Evolutionary conservation across 192 early-diverging fungal genomes (phyloP).

Genomic region (Rhizoclosmatium globosum): DNA sequence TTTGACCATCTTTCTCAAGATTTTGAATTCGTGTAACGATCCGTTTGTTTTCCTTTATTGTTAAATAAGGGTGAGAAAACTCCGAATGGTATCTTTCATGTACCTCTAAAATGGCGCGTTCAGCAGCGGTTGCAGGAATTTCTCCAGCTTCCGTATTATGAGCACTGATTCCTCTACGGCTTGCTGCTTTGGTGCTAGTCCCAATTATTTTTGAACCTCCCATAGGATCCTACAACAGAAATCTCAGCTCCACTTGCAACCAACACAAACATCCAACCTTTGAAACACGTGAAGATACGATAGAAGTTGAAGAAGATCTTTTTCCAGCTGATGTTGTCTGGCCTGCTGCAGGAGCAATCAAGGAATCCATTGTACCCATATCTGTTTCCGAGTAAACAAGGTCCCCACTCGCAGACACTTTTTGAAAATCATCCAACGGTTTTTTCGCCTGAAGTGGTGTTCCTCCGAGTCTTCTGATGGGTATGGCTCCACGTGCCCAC

Average conservation of each 20-base stretch:
- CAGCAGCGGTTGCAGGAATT: slow-evolving; percentile 38
- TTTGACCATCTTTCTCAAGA: slow-evolving; percentile 44
- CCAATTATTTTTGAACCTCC: slow-evolving; percentile 11
- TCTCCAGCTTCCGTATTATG: slow-evolving; percentile 8
- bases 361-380: too few relatives aligned
- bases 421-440: too few relatives aligned
- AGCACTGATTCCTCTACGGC: neutral
- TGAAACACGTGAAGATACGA: too few relatives aligned
- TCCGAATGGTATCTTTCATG: neutral
- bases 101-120: slow-evolving; percentile 56
- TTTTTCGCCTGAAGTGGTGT: too few relatives aligned
- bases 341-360: too few relatives aligned
- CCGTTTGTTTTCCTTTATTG: slow-evolving; percentile 36
- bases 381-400: too few relatives aligned
- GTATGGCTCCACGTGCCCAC: slow-evolving; percentile 57
- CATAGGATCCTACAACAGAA: too few relatives aligned
- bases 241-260: too few relatives aligned
- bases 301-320: too few relatives aligned
- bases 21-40: slow-evolving; percentile 36
- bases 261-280: too few relatives aligned
- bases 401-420: too few relatives aligned
- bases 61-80: neutral
- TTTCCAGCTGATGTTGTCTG: too few relatives aligned
- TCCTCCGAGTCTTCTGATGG: slow-evolving; percentile 32
- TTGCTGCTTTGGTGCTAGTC: neutral